phyloP scores from a whole-genome alignment of 192 early-diverging fungal species.

The Umbelopsis sp. region DNA sequence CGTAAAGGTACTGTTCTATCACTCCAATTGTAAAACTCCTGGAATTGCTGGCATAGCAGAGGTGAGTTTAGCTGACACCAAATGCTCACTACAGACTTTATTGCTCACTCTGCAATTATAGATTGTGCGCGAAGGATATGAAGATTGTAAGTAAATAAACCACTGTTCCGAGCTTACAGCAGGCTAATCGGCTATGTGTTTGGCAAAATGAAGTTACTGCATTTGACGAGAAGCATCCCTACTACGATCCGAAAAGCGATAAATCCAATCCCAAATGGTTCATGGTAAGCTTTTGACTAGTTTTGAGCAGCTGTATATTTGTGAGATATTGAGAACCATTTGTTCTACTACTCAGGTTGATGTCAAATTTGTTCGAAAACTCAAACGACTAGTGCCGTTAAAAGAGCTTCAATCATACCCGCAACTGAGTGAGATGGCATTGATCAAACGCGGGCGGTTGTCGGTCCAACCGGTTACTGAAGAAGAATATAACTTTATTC shows the following conservation, averaged over 20 bases:
- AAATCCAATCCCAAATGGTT: slow-evolving; percentile 76
- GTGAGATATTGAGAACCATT: neutral
- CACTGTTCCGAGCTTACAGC: no score
- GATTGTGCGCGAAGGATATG: slow-evolving; percentile 68
- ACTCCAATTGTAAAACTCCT: slow-evolving; percentile 83
- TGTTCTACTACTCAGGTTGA: slow-evolving; percentile 51
- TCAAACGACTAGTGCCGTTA: slow-evolving; percentile 62
- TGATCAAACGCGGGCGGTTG: slow-evolving; percentile 72
- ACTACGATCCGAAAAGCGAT: slow-evolving; percentile 77
- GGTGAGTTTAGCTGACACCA: neutral
- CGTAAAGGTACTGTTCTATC: slow-evolving; percentile 72
- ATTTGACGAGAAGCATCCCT: slow-evolving; percentile 71
- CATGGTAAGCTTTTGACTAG: slow-evolving; percentile 56
- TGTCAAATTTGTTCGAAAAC: slow-evolving; percentile 72
- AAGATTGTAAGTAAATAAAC: slow-evolving; percentile 52
- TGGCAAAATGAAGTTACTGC: slow-evolving; percentile 54
- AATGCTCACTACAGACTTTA: neutral
- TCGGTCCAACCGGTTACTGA: slow-evolving; percentile 76
- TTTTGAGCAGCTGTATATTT: neutral
- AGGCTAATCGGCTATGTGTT: neutral
- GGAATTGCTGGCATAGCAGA: slow-evolving; percentile 76
- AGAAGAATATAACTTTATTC: slow-evolving; percentile 70
- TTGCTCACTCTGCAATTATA: neutral
- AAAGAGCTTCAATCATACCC: slow-evolving; percentile 66
- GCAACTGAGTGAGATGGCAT: slow-evolving; percentile 63